Evolutionary conservation across 179 eudicot genomes (phyloP).

Genomic region (Silene coronaria): DNA sequence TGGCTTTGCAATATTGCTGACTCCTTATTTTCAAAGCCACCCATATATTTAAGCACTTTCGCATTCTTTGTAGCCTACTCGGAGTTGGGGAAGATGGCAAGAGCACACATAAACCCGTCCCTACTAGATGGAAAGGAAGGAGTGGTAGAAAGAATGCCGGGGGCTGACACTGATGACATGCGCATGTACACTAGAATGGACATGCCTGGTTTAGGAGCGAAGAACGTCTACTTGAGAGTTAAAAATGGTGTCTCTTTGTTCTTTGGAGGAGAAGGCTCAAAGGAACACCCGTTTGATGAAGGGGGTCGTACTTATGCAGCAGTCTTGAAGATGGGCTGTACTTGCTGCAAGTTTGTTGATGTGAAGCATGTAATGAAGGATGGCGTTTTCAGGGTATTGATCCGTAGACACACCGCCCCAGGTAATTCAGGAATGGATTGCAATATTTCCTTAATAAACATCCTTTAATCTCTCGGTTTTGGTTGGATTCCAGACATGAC

Average conservation of each 20-base stretch:
- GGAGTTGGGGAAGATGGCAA: background rate
- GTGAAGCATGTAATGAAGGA: constrained; percentile 3
- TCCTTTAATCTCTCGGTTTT: background rate
- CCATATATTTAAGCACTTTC: background rate
- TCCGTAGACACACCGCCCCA: background rate
- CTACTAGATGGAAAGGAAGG: constrained; percentile 6
- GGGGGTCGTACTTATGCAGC: too few relatives aligned
- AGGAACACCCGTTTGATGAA: too few relatives aligned
- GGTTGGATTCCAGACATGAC: background rate
- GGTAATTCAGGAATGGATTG: too few relatives aligned
- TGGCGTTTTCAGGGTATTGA: constrained; percentile 12
- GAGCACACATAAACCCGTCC: constrained; percentile 9
- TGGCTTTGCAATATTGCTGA: too few relatives aligned
- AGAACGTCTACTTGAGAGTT: too few relatives aligned
- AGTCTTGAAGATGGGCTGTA: background rate
- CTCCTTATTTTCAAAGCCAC: too few relatives aligned
- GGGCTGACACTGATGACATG: too few relatives aligned
- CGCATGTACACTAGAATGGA: constrained; percentile 2
- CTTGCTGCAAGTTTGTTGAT: background rate
- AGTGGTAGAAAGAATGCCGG: background rate
- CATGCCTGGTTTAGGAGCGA: too few relatives aligned
- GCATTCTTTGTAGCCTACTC: background rate
- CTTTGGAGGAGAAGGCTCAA: too few relatives aligned
- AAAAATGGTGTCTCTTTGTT: too few relatives aligned
- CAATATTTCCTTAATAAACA: too few relatives aligned